Base-by-base conservation (phyloP, 192 early-diverging fungal genomes). In the Coemansia sp. region DNA sequence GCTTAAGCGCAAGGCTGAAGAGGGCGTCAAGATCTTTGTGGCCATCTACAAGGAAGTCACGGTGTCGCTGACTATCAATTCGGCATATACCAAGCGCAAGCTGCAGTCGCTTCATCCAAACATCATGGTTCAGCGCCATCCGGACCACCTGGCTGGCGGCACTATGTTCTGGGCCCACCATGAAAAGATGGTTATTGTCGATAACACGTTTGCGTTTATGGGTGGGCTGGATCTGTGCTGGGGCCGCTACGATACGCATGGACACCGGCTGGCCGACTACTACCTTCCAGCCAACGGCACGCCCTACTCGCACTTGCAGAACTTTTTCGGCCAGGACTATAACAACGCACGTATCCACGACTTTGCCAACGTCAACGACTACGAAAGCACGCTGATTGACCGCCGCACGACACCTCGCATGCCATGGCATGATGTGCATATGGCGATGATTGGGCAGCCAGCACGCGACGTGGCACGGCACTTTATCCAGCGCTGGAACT, bases 381-480 rank as follows among this genome's bases (percentile, higher is more conserved):
- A 68, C 47, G 65, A 68, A 47, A 66, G 74, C 33, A 76, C 72
- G 19, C 52, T 82, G 37, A 80, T 86, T 15, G 63, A 79, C 44
- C 74, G 83, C 19, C 62, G 72, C 53, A 67, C 61, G 30, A 72
- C 73, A 12, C 66, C 87, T 11, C 83, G 91, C 56, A 91, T 92
- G 91, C 90, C 91, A 16, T 93, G 91, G 91, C 91, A 93, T 65
- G 91, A 93, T 49, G 78, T 93, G 26, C 84, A 85, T 13, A 80
- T 90, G 59, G 88, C 82, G 42, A 82, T 93, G 62, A 77, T 89
- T 6, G 91, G 91, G 40, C 82, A 73, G 59, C 86, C 91, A 4
- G 89, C 88, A 20, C 80, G 85, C 12, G 91, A 93, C 56, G 81
- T 92, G 33, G 86, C 87, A 5, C 80, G 88, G 41, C 91, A 93